Evolutionary conservation across 2,329 filamentous ascomycete genomes (phyloP).

Genomic region (Venturia oleaginea): DNA sequence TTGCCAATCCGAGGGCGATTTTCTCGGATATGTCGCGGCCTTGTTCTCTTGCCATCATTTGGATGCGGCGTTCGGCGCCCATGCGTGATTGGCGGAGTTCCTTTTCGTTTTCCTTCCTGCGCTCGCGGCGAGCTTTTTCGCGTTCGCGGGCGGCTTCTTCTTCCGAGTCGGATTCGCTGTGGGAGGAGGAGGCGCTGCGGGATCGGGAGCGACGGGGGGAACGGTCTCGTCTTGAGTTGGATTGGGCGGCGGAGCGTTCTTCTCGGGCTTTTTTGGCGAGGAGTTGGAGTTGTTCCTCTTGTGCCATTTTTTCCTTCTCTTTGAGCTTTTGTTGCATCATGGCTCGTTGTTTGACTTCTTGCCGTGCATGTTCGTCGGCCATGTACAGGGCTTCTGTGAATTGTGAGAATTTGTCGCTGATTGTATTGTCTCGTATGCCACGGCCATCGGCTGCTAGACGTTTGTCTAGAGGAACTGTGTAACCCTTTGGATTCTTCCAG

Average conservation of each 20-base stretch:
- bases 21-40: conserved; percentile 97
- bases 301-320: conserved; percentile 91
- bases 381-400: conserved; percentile 92
- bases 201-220: conserved; percentile 23
- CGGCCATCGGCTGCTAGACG: conserved; percentile 87
- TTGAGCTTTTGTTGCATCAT: conserved; percentile 93
- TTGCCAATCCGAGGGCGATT: conserved; percentile 86
- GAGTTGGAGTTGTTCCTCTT: conserved; percentile 82
- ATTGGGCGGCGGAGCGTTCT: conserved; percentile 50
- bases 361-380: conserved; percentile 86
- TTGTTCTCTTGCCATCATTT: conserved; percentile 90
- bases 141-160: conserved; percentile 66
- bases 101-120: conserved; percentile 72
- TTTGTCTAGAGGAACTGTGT: conserved; percentile 93
- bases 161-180: conserved; percentile 26
- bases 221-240: conserved; percentile 1
- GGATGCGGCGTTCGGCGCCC: conserved; percentile 84
- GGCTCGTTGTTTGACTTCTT: conserved; percentile 86
- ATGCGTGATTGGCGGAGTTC: conserved; percentile 90
- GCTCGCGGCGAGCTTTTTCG: conserved; percentile 67
- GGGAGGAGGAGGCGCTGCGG: conserved; percentile 32
- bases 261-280: conserved; percentile 88
- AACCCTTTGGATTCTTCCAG: conserved; percentile 99
- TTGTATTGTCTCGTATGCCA: conserved; percentile 83
- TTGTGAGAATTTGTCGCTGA: conserved; percentile 97